Base-by-base conservation (phyloP, 305 asterid genomes). In the Fraxinus sp. region DNA sequence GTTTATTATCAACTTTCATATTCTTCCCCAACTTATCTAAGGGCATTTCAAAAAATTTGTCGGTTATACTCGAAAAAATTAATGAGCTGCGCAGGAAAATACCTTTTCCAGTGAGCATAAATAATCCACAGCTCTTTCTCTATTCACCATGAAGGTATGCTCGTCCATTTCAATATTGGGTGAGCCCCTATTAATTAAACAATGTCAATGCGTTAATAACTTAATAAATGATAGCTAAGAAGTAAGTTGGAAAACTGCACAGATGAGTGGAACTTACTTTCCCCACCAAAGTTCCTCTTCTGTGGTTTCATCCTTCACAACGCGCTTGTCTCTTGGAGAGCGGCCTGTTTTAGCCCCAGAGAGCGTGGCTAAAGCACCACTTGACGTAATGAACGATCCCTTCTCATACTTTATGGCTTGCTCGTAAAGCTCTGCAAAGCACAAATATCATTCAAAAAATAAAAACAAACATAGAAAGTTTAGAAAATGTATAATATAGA, bases 311-410 rank as follows among this genome's bases (percentile, higher is more conserved):
- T 96, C 99, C 62, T 84, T 91, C 22, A 96, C 99, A 14, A 96
- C 97, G 0, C 99, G 97, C 78, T 96, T 96, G 59, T 96, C 99
- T 80, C 92, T 90, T 0, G 98, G 98, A 4, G 98, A 93, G 16
- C 99, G 98, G 7, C 99, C 98, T 1, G 99, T 96, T 91, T 94
- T 96, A 18, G 99, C 98, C 11, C 99, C 99, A 0, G 99, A 96
- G n/a, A 96, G 84, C 4, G 97, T 96, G 0, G 97, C 98, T 83
- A 96, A 77, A 78, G 99, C 99, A 16, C 99, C 99, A 32, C 91
- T 90, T 0, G 98, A 77, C 6, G 98, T 89, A 49, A 96, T 88
- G 81, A 92, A 96, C 14, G 98, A 93, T 8, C 98, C 99, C 81
- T 94, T 94, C 88, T 96, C 99, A 81, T 94, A 86, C 75, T 90